Percentiles rank a stretch among this genome's conserved stretches.
Evolutionary conservation across 1,284 basidiomycete genomes (phyloP).

Genomic region (Ustanciosporium gigantosporum): DNA sequence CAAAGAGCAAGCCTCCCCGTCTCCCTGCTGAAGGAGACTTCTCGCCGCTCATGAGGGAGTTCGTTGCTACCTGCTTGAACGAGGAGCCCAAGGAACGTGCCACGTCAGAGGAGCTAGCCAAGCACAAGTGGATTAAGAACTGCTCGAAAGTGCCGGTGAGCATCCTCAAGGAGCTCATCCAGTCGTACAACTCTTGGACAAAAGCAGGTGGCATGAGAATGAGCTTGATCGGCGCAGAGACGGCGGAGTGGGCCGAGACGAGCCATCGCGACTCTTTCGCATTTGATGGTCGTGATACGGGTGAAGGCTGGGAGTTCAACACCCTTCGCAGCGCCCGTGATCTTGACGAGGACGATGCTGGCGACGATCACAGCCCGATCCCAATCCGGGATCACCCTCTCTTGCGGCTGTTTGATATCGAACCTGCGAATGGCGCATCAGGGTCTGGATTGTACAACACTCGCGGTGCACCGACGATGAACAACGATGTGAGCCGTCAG

Average conservation of each 20-base stretch:
- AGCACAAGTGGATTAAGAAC: slow-evolving; percentile 90
- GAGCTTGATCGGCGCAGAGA: slow-evolving; percentile 66
- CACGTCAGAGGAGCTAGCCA: slow-evolving; percentile 83
- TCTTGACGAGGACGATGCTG: slow-evolving; percentile 19
- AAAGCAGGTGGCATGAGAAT: slow-evolving; percentile 78
- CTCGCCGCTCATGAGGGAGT: slow-evolving; percentile 83
- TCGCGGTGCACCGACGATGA: background rate
- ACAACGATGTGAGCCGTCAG: slow-evolving; percentile 6
- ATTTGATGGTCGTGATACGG: slow-evolving; percentile 42
- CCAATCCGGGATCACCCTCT: slow-evolving; percentile 47
- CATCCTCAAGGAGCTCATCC: slow-evolving; percentile 80
- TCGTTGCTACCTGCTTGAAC: slow-evolving; percentile 80
- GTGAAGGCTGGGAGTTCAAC: slow-evolving; percentile 49
- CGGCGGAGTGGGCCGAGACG: slow-evolving; percentile 36
- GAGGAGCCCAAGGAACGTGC: slow-evolving; percentile 80
- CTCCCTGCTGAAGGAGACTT: slow-evolving; percentile 75
- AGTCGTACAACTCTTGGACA: slow-evolving; percentile 75
- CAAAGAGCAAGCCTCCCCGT: slow-evolving; percentile 80
- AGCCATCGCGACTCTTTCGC: slow-evolving; percentile 48
- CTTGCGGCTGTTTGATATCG: slow-evolving; percentile 43
- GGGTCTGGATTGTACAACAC: slow-evolving; percentile 5
- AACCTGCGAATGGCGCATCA: slow-evolving; percentile 6
- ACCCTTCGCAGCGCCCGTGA: slow-evolving; percentile 21
- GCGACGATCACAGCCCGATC: slow-evolving; percentile 9
- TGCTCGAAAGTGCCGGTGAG: slow-evolving; percentile 69